Evolutionary conservation across 2,329 filamentous ascomycete species (phyloP), one percentile per base, ranked within the genome.

Genomic region (Diaporthe capsici): DNA sequence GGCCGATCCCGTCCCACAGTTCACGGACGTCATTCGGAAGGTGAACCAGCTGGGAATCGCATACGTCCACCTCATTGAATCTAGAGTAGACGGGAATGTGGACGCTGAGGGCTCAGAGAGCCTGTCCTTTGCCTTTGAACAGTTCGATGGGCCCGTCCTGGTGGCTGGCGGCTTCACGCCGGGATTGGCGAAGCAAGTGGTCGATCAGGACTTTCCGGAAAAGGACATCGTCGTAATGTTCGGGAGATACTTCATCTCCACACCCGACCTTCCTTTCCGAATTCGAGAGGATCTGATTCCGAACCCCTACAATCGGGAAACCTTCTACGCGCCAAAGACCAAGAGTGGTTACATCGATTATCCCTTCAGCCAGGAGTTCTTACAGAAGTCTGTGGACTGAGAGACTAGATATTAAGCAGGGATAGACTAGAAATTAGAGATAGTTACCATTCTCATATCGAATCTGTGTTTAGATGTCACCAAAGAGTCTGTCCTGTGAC

Each of bases 191-290:
- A 60, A 34, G 47, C 53, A 65, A 28, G 53, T 67, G n/a, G 57
- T 67, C n/a, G 58, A 73, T 10, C 17, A 37, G 15, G 71, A 67
- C 2, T 61, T 65, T 67, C 71, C 71, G 37, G n/a, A 67, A 7
- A 73, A 67, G 9, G 34, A 67, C 51, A 73, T 73, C 13, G 58
- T 73, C 28, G 58, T 73, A 15, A 73, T 78, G 0, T 84, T 88
- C 80, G 86, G 87, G 4, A 79, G 86, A 42, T 81, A 81, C 7
- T 88, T 83, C 74, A 85, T 85, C 25, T 78, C 86, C 10, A 88
- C 85, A 73, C 87, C 87, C 1, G 87, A 88, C 72, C 76, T 88
- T 65, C 80, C 82, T 3, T 87, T 84, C 79, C 81, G 84, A 42
- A 73, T 87, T 22, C 60, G 60, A 63, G 39, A 44, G n/a, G 39